Percentiles rank a stretch among this genome's conserved stretches.
These are phyloP conservation scores for Selaginella tamariscina DNA, from an alignment of 75 land plant genomes.

Conservation along the genomic window DNA sequence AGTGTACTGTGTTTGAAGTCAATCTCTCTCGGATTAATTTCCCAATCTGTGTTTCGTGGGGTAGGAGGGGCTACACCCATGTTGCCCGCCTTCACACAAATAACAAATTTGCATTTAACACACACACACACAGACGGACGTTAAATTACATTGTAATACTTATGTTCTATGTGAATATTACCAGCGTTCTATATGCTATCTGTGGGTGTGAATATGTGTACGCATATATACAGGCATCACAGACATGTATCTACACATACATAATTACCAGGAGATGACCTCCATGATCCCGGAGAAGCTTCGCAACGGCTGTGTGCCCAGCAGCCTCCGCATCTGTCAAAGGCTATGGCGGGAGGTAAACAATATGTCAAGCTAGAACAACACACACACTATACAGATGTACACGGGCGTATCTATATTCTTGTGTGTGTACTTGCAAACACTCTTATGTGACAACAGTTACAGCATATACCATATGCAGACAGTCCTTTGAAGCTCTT, in stretches of 20 bases:
- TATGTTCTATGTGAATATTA: not conserved
- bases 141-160: not conserved
- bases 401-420: no score
- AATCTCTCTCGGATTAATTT: slow-evolving; percentile 71
- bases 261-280: slow-evolving; percentile 15
- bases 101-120: not conserved
- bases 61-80: slow-evolving; percentile 51
- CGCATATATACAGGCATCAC: not conserved
- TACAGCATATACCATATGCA: no score
- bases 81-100: slow-evolving; percentile 48
- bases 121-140: not conserved
- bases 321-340: slow-evolving; percentile 34
- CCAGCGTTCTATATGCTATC: not conserved
- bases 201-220: not conserved
- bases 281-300: slow-evolving; percentile 8
- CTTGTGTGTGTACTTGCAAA: no score
- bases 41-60: slow-evolving; percentile 77
- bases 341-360: slow-evolving; percentile 29
- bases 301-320: slow-evolving; percentile 5
- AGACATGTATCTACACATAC: not conserved
- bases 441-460: no score
- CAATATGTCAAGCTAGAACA: not conserved
- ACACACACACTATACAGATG: no score
- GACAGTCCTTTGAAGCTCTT: no score
- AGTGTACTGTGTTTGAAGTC: slow-evolving; percentile 46